Percentiles rank a stretch among this genome's conserved stretches.
Conservation (phyloP, 164 flowering plant species). For the Cinnamomum micranthum region DNA sequence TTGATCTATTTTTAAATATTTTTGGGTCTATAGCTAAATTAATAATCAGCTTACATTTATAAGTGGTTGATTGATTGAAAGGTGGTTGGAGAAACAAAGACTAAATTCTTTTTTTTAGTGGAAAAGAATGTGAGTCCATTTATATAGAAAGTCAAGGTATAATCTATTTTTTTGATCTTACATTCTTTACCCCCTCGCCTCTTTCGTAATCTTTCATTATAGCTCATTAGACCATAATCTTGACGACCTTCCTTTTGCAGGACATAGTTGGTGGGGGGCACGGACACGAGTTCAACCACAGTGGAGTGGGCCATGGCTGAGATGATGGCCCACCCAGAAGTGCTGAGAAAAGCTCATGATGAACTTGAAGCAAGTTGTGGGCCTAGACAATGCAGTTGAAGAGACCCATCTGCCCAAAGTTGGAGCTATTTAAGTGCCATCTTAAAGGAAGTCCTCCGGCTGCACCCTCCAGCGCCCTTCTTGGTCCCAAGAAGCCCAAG, state of each 20-base stretch:
- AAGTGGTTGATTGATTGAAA: no score
- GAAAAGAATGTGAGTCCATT: no score
- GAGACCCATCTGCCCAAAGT: neutral
- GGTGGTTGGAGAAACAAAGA: no score
- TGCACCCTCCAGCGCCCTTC: conserved; percentile 1
- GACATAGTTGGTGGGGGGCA: conserved; percentile 2
- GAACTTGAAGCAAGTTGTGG: neutral
- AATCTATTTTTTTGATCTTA: no score
- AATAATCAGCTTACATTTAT: no score
- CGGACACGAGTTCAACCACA: neutral
- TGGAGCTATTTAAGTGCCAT: neutral
- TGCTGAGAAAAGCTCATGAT: neutral
- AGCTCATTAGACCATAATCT: no score
- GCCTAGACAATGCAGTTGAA: neutral
- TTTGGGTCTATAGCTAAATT: no score
- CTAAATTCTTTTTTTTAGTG: no score
- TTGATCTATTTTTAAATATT: no score
- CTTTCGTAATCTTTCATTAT: no score
- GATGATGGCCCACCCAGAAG: conserved; percentile 1
- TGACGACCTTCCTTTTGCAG: neutral
- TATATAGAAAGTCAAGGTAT: no score
- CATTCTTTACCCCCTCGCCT: no score
- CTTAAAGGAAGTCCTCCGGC: conserved; percentile 1
- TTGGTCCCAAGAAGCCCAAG: conserved; percentile 1
- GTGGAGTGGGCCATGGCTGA: conserved; percentile 4